phyloP scores from a whole-genome alignment of 441 rosid genomes.

The Capsella rubella region DNA sequence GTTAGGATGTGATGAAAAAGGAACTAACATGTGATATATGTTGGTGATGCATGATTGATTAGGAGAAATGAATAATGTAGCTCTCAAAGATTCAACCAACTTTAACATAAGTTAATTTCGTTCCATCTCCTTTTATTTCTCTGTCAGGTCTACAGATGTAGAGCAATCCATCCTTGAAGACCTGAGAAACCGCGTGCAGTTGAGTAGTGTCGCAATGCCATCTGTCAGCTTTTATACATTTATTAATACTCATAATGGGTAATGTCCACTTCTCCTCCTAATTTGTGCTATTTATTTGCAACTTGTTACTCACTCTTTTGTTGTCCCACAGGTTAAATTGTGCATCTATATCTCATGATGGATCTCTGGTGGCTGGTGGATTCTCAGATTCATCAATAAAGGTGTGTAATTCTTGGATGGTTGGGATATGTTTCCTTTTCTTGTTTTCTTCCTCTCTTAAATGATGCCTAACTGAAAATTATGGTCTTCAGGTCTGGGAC shows the following conservation, averaged over 20 bases:
- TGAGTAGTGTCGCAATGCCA: slow-evolving; percentile 82
- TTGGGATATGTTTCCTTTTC: slow-evolving; percentile 21
- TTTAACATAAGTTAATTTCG: background rate
- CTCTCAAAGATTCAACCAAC: slow-evolving; percentile 11
- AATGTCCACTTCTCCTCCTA: slow-evolving; percentile 37
- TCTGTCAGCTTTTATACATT: slow-evolving; percentile 97
- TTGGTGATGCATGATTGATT: background rate
- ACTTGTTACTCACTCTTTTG: slow-evolving; percentile 19
- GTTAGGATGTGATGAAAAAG: slow-evolving; percentile 40
- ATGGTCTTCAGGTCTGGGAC: slow-evolving; percentile 81
- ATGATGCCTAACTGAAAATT: slow-evolving; percentile 46
- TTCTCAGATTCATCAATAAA: slow-evolving; percentile 97
- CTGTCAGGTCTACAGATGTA: slow-evolving; percentile 78
- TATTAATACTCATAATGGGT: slow-evolving; percentile 93
- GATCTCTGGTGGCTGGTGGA: slow-evolving; percentile 96
- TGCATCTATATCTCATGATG: slow-evolving; percentile 95
- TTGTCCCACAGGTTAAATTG: slow-evolving; percentile 66
- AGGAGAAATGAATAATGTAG: slow-evolving; percentile 15
- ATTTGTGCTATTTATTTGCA: slow-evolving; percentile 22
- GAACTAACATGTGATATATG: background rate
- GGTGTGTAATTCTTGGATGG: slow-evolving; percentile 49
- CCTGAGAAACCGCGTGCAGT: slow-evolving; percentile 91
- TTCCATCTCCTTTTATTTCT: slow-evolving; percentile 2
- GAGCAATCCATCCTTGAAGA: slow-evolving; percentile 95
- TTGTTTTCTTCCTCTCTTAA: slow-evolving; percentile 22